A percentile compares a stretch with the other conserved stretches of the same genome.
These are phyloP conservation scores for Talaromyces sp. DNA, from an alignment of 2,329 filamentous ascomycete genomes.

Conservation along the genomic window DNA sequence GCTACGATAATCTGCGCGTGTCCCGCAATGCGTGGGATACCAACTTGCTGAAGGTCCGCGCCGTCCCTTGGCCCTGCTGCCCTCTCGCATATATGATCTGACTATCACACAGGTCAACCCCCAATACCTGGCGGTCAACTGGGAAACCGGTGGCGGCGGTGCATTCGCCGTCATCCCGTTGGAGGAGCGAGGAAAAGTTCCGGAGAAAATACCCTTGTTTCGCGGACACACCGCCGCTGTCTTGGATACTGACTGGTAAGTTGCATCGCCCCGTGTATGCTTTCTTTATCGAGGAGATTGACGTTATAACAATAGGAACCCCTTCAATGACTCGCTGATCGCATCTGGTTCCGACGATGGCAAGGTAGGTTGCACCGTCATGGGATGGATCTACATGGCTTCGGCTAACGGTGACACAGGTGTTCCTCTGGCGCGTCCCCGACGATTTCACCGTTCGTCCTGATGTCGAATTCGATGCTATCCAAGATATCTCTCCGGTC, in stretches of 20 bases:
- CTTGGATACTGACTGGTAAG: slow-evolving; percentile 92
- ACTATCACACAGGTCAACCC: slow-evolving; percentile 70
- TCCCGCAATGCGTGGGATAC: slow-evolving; percentile 99
- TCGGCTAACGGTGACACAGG: slow-evolving; percentile 33
- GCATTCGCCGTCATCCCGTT: slow-evolving; percentile 95
- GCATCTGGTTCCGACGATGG: slow-evolving; percentile 94
- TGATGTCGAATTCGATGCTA: slow-evolving; percentile 70
- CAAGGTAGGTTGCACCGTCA: slow-evolving; percentile 52
- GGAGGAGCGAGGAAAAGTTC: slow-evolving; percentile 81
- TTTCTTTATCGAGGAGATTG: slow-evolving; percentile 12
- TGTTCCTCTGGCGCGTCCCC: slow-evolving; percentile 94
- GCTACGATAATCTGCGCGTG: slow-evolving; percentile 96
- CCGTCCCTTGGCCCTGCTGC: slow-evolving; percentile 15
- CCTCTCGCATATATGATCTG: slow-evolving; percentile 12
- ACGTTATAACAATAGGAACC: slow-evolving; percentile 60
- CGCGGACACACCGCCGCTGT: slow-evolving; percentile 93
- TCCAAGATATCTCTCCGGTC: slow-evolving; percentile 73
- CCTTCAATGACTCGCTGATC: slow-evolving; percentile 90
- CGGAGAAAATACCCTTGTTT: slow-evolving; percentile 90
- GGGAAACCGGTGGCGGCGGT: slow-evolving; percentile 92
- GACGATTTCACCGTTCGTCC: slow-evolving; percentile 78
- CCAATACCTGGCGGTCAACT: slow-evolving; percentile 94
- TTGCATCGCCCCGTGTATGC: slow-evolving; percentile 11
- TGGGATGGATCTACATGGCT: not conserved
- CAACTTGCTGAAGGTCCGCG: slow-evolving; percentile 86